A percentile compares a stretch with the other conserved stretches of the same genome.
phyloP scores from a whole-genome alignment of 2,329 filamentous ascomycete species.

The Fusarium drepaniforme region DNA sequence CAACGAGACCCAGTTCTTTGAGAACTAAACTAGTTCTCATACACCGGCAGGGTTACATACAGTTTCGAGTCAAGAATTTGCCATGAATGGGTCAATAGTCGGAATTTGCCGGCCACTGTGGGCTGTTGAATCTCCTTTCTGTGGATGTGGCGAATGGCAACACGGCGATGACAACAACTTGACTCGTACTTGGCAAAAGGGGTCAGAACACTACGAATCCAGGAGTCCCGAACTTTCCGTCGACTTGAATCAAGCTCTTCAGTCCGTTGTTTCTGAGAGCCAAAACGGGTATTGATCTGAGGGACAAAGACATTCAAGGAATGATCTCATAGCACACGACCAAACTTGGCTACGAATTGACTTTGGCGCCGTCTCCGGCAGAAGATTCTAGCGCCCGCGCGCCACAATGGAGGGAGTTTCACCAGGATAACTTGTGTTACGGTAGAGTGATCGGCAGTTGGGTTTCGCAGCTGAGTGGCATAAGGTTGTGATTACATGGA shows the following conservation, averaged over 20 bases:
- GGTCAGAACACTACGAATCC: neutral
- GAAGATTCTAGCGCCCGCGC: neutral
- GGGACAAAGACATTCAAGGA: neutral
- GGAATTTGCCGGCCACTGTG: neutral
- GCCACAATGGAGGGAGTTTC: neutral
- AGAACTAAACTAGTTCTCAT: neutral
- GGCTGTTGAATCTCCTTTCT: neutral
- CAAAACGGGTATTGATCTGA: neutral
- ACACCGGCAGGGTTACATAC: neutral
- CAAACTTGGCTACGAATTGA: neutral
- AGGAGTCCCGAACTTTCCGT: neutral
- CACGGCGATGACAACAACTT: neutral
- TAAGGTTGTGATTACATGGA: neutral
- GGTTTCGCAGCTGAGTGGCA: neutral
- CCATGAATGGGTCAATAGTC: neutral
- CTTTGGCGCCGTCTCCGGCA: neutral
- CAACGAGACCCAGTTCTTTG: neutral
- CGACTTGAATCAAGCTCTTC: neutral
- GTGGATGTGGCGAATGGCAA: neutral
- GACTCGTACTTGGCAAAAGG: neutral
- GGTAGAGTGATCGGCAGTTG: neutral
- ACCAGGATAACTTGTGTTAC: neutral
- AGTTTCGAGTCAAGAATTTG: neutral
- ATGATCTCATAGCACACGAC: neutral
- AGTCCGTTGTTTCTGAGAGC: neutral